phyloP scores from a whole-genome alignment of 306 rosid species.

The Vicia villosa region DNA sequence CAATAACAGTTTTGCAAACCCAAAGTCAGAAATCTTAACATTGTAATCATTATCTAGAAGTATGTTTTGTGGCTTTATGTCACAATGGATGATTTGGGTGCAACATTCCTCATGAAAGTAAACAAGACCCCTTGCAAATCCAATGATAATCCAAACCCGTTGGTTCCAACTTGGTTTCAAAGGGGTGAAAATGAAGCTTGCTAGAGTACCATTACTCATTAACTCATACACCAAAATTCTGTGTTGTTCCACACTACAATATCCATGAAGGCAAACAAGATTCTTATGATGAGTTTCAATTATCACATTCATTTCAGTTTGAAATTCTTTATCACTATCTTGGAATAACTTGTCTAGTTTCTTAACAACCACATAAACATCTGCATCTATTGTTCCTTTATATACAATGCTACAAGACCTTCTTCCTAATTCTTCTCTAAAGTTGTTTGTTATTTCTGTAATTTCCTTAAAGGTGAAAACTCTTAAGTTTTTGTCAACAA shows the following conservation, averaged over 20 bases:
- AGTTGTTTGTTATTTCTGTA: constrained; percentile 33
- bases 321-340: constrained; percentile 37
- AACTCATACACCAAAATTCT: constrained; percentile 34
- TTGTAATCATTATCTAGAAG: constrained; percentile 35
- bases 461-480: constrained; percentile 28
- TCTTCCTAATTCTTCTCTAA: constrained; percentile 41
- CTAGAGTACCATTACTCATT: constrained; percentile 31
- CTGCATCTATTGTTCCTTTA: no score
- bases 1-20: constrained; percentile 30
- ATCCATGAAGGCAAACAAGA: constrained; percentile 36
- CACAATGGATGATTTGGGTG: constrained; percentile 40
- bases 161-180: constrained; percentile 32
- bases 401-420: no score
- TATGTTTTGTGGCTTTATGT: constrained; percentile 37
- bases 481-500: constrained; percentile 2
- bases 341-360: constrained; percentile 20
- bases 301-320: constrained; percentile 35
- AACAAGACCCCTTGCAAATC: constrained; percentile 38
- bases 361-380: no score
- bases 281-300: constrained; percentile 36
- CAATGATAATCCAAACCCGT: constrained; percentile 11
- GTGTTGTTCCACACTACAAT: constrained; percentile 29
- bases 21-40: constrained; percentile 37
- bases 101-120: constrained; percentile 37
- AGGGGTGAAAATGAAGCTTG: constrained; percentile 18